Evolutionary conservation across 805 yeast species (phyloP), one percentile per base, ranked within the genome.

Genomic region (Saccharomycopsis synnaedendra): DNA sequence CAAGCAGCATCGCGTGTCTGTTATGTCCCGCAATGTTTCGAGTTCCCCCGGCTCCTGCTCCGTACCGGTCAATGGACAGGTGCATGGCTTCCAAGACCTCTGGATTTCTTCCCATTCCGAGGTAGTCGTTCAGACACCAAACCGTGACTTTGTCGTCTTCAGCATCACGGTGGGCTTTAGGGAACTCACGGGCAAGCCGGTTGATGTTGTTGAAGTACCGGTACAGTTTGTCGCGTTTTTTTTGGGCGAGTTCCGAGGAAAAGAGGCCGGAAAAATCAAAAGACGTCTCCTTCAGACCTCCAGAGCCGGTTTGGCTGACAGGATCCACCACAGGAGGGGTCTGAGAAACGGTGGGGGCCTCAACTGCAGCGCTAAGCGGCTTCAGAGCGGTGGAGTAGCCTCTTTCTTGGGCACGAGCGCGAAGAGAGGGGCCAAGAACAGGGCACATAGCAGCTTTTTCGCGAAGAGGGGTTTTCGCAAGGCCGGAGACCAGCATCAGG

Each of bases 41-140:
- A 43, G 99, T 93, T 57, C 99, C 99, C 61, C 99, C 99, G 5
- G 99, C 96, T 58, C 99, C 99, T 4, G 96, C 84, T 58, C 99
- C 99, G 63, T 93, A 93, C 68, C 76, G 79, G 58, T 83, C 84
- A 64, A 93, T 73, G 11, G 95, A 80, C 43, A 70, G 63, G 57
- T 82, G 82, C 90, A 90, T 93, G 48, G 78, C 79, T 11, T 75
- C 67, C 51, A 87, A 68, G 41, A 90, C 90, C 54, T 73, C 69
- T 53, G 74, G 74, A 63, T 90, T 85, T 59, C 78, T 80, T 45
- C 96, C 90, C 93, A 93, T 85, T 8, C 97, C 97, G 52, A 93
- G 72, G 64, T 93, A 93, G 66, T 93, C 99, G 64, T 93, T 93
- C 39, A 98, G 89, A 62, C 99, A 93, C 99, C 99, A 93, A 50